Base-by-base conservation (phyloP, 129 eudicot genomes). In the Smallanthus sonchifolius region DNA sequence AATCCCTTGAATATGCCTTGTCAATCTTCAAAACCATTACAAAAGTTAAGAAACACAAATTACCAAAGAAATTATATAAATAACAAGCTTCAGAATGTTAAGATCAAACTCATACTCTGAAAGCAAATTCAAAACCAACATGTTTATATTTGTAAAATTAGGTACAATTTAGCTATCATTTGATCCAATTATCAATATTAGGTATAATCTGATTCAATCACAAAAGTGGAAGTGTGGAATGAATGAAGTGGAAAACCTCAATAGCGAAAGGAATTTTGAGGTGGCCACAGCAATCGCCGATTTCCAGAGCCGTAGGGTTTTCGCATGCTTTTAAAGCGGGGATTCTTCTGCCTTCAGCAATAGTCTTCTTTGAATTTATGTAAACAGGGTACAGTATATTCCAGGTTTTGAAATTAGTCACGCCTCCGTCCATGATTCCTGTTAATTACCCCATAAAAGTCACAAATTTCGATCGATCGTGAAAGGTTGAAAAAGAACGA, bases 1-100 rank as follows among this genome's bases (percentile, higher is more conserved):
- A 95, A 83, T 95, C 99, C 60, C 99, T 86, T 14, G 99, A 96
- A 79, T 95, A 95, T 0, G 96, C 97, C 85, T 95, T 95, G 30
- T 95, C 99, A 57, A 67, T 68, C 96, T 91, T 72, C 68, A 77
- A 57, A 69, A 51, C 68, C 19, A 39, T 72, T 47, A 10, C 44
- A 76, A 47, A 47, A 51, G 19, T 37, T 57, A 43, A 36, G 20
- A n/a, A 42, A 54, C 40, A 69, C 43, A 48, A n/a, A 47, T 69
- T 4, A n/a, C 42, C 51, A 69, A 48, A 74, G n/a, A 4, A 47
- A 5, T 28, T 7, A 48, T 16, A 32, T 11, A 52, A 67, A 62
- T 20, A 73, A 73, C 65, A 30, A 44, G 70, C 45, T 74, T 74
- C 70, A 51, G 28, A 49, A 47, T 47, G 74, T 47, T 47, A 37